A percentile compares a stretch with the other conserved stretches of the same genome.
Evolutionary conservation across 2,329 filamentous ascomycete species (phyloP).

Genomic region (Colletotrichum sp.): DNA sequence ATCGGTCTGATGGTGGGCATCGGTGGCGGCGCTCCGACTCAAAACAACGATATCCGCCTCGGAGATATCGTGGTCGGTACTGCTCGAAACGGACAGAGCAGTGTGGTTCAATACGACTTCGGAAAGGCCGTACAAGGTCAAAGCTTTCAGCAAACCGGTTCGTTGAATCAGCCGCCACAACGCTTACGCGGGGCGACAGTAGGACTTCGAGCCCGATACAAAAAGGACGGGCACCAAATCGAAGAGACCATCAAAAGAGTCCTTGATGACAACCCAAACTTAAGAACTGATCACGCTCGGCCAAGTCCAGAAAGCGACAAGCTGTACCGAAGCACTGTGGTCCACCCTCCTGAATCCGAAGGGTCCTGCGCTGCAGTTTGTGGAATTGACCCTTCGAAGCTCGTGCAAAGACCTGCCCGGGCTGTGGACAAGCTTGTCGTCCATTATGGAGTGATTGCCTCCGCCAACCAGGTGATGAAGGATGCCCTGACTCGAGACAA

Average conservation of each 20-base stretch:
- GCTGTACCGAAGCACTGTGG: background rate
- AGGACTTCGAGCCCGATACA: too few species aligned
- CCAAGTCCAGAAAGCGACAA: slow-evolving; percentile 6
- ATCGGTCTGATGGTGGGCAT: slow-evolving; percentile 38
- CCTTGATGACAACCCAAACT: too few species aligned
- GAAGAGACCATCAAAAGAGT: background rate
- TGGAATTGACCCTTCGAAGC: background rate
- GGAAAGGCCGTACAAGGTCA: slow-evolving; percentile 26
- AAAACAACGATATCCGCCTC: slow-evolving; percentile 36
- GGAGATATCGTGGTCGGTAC: slow-evolving; percentile 20
- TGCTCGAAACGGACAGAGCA: background rate
- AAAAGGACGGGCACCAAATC: slow-evolving; percentile 19
- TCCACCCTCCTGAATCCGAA: slow-evolving; percentile 2
- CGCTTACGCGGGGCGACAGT: too few species aligned
- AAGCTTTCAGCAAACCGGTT: slow-evolving; percentile 12
- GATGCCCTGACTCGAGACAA: slow-evolving; percentile 15
- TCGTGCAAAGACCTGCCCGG: background rate
- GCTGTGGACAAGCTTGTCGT: background rate
- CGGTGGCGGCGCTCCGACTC: slow-evolving; percentile 39
- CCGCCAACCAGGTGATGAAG: slow-evolving; percentile 23
- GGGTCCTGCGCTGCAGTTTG: background rate
- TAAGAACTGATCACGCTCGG: too few species aligned
- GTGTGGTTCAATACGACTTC: slow-evolving; percentile 31
- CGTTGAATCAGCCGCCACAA: slow-evolving; percentile 20
- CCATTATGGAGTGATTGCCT: slow-evolving; percentile 21